Evolutionary conservation across 2,329 filamentous ascomycete genomes (phyloP), one percentile per base, ranked within the genome.

Genomic region (Colletotrichum kahawae): DNA sequence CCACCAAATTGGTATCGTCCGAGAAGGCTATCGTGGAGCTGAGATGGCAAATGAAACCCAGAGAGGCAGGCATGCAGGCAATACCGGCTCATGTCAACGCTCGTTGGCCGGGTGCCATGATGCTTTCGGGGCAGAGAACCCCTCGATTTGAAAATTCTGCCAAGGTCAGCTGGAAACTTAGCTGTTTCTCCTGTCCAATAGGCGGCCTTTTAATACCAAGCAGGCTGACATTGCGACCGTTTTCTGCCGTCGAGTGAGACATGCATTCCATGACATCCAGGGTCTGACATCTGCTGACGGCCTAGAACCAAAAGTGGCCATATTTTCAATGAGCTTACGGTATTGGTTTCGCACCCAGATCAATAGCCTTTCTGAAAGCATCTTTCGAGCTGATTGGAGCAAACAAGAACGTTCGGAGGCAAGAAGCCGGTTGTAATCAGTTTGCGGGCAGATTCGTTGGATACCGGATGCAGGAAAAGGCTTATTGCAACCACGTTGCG

Each of bases 221-320:
- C 43, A 13, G 43, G 43, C 43, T 21, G 43, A 51, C 3, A 7
- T 51, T 51, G 10, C 43, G 3, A 51, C 43, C 43, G 43, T 51
- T 51, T 51, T 0, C 43, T 51, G 43, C 43, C 43, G n/a, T 51
- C 43, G 43, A 21, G 43, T 51, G 43, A 51, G 43, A 51, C 43
- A 51, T 4, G 18, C 38, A 48, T 43, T n/a, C 38, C 38, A 0
- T 43, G 0, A 0, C 10, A 2, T 21, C 0, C 3, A 51, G 43
- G 43, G 43, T 51, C n/a, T 48, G n/a, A 0, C 43, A 51, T 51
- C 5, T 13, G n/a, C n/a, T 0, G 43, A 0, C 43, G 18, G 43
- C 1, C 43, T 48, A 48, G 43, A 48, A 38, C 34, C 34, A 16
- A 16, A 3, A 36, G 14, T 36, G 13, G 34, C 13, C 14, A 36